Base-by-base conservation (phyloP, 768 basidiomycete genomes). In the Ephemerocybe angulata region DNA sequence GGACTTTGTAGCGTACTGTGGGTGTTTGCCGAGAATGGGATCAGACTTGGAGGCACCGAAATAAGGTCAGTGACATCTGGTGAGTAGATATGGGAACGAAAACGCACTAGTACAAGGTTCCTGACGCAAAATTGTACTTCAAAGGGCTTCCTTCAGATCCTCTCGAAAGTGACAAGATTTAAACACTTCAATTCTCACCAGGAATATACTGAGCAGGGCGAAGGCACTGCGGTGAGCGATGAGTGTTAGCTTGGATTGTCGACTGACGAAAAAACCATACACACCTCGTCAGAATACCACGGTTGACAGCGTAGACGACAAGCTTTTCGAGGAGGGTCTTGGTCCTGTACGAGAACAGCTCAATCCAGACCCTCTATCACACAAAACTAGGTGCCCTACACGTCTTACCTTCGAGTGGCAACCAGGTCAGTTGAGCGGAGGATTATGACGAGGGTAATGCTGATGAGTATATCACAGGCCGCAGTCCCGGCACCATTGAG, bases 71-170 rank as follows among this genome's bases (percentile, higher is more conserved):
- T 11, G 25, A 5, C 19, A 8, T 35, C 10, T 35, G 17, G 38
- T 17, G 38, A n/a, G 6, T 19, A 41, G 7, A 19, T 10, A 27
- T 35, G 33, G 10, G 25, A 27, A 22, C 21, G 6, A 46, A 8
- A 28, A 52, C 50, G 4, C 21, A 52, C 50, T 37, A 52, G 50
- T 52, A 52, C 15, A 38, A 24, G 3, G 33, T 52, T 7, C 50
- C 37, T 17, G 50, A 52, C 5, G 37, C 37, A 17, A 52, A 40
- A 24, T 37, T 25, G 25, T 38, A 52, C 50, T 52, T 38, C 22
- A 24, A 8, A 22, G 17, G 43, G 24, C 24, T 22, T 29, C 11
- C 17, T 7, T 5, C 3, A 30, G 33, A 17, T 7, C 17, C 33
- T 21, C 28, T 29, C 29, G 8, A 22, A 31, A 13, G 29, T 17